Evolutionary conservation across 257 asterid genomes (phyloP), one percentile per base, ranked within the genome.

Genomic region (Ajuga chamaepitys): DNA sequence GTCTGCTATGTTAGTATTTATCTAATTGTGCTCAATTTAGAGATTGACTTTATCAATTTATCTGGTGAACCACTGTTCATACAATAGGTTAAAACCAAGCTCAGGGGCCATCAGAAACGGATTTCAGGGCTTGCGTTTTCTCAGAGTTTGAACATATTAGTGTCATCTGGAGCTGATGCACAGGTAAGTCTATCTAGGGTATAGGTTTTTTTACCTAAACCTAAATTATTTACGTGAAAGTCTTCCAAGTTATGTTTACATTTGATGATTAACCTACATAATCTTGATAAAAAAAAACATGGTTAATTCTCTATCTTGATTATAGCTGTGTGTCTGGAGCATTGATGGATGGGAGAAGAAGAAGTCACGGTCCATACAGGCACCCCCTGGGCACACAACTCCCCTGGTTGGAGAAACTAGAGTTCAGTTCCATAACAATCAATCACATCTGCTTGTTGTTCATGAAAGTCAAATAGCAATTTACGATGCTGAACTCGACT

Each of bases 341-440:
- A 85, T 89, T 70, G 98, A 93, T 72, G 97, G 91, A 52, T 93
- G 97, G 98, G 97, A 93, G 80, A 93, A 87, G 89, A 87, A 85
- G 83, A 93, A 85, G 78, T 76, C 89, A 53, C 82, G 94, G 64
- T 70, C 86, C 18, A 77, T 93, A 54, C 98, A 93, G 74, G 81
- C 85, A 22, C 95, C 97, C 10, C 85, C 91, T 56, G 91, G 95
- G 56, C 89, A 80, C 30, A 60, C 81, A 44, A 35, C 86, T 72
- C 86, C 96, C 28, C 70, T 87, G 51, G 77, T 74, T 56, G 98
- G 97, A 71, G 98, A 93, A 78, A 89, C 98, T 66, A 82, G 78
- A 74, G 98, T 93, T 73, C 98, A 89, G 77, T 87, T 92, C 73
- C 98, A 89, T 66, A 89, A 87, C 77, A 88, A 87, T 78, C 98